Base-by-base conservation (phyloP, 2,329 filamentous ascomycete species). In the Aspergillus versicolor region DNA sequence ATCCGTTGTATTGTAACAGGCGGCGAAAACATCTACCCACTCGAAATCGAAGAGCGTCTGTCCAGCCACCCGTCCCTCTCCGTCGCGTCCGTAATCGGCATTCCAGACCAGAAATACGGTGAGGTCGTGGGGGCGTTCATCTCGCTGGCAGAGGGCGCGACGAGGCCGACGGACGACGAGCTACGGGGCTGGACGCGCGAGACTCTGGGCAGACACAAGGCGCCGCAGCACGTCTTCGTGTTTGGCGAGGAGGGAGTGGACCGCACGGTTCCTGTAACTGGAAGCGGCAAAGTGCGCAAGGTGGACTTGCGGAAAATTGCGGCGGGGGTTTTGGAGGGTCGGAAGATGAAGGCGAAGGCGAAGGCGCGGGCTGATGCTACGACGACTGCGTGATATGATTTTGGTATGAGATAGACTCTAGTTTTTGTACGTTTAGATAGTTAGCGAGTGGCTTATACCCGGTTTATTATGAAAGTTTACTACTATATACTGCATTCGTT, bases 41-140 rank as follows among this genome's bases (percentile, higher is more conserved):
- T 90, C 21, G 88, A 91, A 69, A 90, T 91, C 58, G 88, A 91
- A 72, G 87, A 90, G 70, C 82, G 88, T 3, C 79, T 91, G n/a
- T 76, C 86, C 45, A 79, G 81, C 1, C 88, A 91, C 70, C 80
- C 85, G 0, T 75, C 79, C 2, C 80, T 91, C 27, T 71, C 79
- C 1, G 78, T 83, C n/a, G 88, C 88, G 13, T 82, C 89, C 47
- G 88, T 91, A 2, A 84, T 90, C 38, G 88, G 87, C 2, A 78
- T 91, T 27, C 84, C 87, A 57, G 84, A 90, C 65, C 77, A 80
- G n/a, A 84, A 87, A 66, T 90, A 90, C 64, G 88, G 88, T 52
- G 88, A 91, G 67, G 87, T 89, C 0, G 88, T 90, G 1, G 85
- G 81, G 8, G 84, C 87, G 0, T 91, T 91, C 67, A 67, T 81